Conservation (phyloP, 805 yeast genomes). For the Metschnikowia colocasiae region DNA sequence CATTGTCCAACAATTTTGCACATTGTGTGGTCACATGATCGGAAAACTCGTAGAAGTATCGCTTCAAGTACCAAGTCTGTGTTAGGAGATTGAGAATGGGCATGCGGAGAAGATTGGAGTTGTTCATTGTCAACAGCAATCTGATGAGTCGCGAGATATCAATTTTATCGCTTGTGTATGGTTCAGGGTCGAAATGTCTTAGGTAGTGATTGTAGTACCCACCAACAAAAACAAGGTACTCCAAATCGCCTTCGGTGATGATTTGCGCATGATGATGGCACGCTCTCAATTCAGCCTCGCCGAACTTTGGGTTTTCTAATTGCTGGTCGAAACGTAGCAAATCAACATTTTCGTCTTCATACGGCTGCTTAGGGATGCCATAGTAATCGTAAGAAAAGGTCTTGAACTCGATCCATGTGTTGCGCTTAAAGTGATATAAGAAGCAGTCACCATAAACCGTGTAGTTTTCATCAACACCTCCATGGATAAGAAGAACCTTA, state of each 20-base stretch:
- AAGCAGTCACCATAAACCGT: constrained; percentile 33
- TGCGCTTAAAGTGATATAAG: constrained; percentile 30
- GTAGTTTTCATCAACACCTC: constrained; percentile 33
- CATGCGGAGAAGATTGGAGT: constrained; percentile 29
- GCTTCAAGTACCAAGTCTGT: constrained; percentile 39
- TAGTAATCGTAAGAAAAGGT: constrained; percentile 38
- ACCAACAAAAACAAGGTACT: constrained; percentile 36
- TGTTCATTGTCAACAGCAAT: constrained; percentile 26
- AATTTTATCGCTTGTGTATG: constrained; percentile 30
- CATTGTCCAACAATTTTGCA: constrained; percentile 20
- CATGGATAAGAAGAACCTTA: constrained; percentile 36
- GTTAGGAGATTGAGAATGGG: constrained; percentile 37
- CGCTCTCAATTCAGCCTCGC: constrained; percentile 40
- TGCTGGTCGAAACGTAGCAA: constrained; percentile 23
- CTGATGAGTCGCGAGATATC: constrained; percentile 34
- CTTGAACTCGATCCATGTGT: constrained; percentile 31
- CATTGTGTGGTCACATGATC: constrained; percentile 22
- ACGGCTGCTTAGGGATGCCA: constrained; percentile 23
- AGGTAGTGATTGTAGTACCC: constrained; percentile 38
- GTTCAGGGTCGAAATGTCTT: constrained; percentile 27
- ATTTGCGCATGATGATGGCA: constrained; percentile 39
- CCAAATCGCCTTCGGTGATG: constrained; percentile 30
- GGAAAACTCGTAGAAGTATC: constrained; percentile 29
- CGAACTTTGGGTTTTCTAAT: constrained; percentile 24
- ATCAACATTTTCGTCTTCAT: constrained; percentile 29